phyloP scores from a whole-genome alignment of 805 yeast species.

The Yamadazyma kitorensis region DNA sequence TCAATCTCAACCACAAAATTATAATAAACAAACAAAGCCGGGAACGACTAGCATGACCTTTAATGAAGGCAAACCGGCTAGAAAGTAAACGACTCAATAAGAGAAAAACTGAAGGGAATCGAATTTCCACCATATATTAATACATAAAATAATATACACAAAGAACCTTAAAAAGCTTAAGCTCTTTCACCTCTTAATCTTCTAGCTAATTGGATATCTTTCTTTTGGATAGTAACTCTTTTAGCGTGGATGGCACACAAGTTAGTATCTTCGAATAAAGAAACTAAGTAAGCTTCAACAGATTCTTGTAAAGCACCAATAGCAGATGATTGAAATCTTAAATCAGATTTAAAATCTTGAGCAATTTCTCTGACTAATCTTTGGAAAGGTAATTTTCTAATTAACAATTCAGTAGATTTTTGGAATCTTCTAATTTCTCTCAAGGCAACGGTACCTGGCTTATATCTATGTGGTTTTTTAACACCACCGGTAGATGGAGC shows the following conservation, averaged over 20 bases:
- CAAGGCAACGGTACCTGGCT: slow-evolving; percentile 53
- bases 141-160: slow-evolving; percentile 18
- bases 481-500: slow-evolving; percentile 51
- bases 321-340: slow-evolving; percentile 49
- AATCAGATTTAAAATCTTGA: slow-evolving; percentile 48
- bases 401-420: slow-evolving; percentile 46
- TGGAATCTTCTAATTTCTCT: slow-evolving; percentile 52
- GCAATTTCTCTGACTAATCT: slow-evolving; percentile 51
- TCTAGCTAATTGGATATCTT: slow-evolving; percentile 50
- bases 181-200: slow-evolving; percentile 53
- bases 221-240: slow-evolving; percentile 51
- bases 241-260: slow-evolving; percentile 52
- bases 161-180: slow-evolving; percentile 16
- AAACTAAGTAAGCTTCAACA: slow-evolving; percentile 48
- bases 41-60: too few relatives aligned
- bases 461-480: slow-evolving; percentile 51
- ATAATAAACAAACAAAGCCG: too few relatives aligned
- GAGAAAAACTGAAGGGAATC: too few relatives aligned
- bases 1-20: too few relatives aligned
- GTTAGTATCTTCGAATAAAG: slow-evolving; percentile 49
- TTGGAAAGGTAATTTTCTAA: slow-evolving; percentile 50
- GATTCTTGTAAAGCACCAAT: slow-evolving; percentile 51
- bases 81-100: slow-evolving; percentile 1
- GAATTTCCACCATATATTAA: slow-evolving; percentile 14
- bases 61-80: background rate